Base-by-base conservation (phyloP, 1,139 yeast genomes). In the Saccharomyces pastorianus region DNA sequence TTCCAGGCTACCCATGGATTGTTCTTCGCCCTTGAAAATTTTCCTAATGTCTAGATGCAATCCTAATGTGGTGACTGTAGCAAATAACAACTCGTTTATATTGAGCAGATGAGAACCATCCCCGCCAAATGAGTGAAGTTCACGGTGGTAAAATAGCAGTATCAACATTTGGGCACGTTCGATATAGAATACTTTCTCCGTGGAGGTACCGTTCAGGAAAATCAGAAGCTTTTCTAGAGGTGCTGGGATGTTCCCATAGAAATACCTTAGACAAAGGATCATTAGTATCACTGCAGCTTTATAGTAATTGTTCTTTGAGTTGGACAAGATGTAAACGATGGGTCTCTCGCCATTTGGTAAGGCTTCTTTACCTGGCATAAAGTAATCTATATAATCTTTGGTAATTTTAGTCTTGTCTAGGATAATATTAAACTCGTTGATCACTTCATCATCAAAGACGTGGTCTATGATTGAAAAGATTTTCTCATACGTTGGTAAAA, bases 41-140 rank as follows among this genome's bases (percentile, higher is more conserved):
- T 47, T 38, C 8, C 61, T 61, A 13, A 70, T 63, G 51, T 71
- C 61, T 14, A 61, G 56, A 50, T 71, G 64, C n/a, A 73, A 56
- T 1, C 74, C 74, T 54, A 72, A 51, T 0, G 62, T 50, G 5
- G 65, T 44, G 0, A 71, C 66, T 55, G 67, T 63, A 20, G 57
- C 55, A 2, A 65, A 54, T 20, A 71, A 60, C 1, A 56, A 46
- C 28, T 60, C 62, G 8, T 63, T 56, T 1, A 67, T 31, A 7
- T 53, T 51, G 6, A 60, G 51, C 6, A 60, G n/a, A 54, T 67
- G 62, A 0, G 70, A 53, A 28, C 63, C 62, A 49, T 69, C 74
- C 28, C 66, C 67, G 32, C 65, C 70, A 3, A 60, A 46, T 5
- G 62, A 61, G 9, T 61, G 62, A 2, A 58, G 46, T 20, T 51